Evolutionary conservation across 345 rosid genomes (phyloP), one percentile per base, ranked within the genome.

Genomic region (Acer yangbiense): DNA sequence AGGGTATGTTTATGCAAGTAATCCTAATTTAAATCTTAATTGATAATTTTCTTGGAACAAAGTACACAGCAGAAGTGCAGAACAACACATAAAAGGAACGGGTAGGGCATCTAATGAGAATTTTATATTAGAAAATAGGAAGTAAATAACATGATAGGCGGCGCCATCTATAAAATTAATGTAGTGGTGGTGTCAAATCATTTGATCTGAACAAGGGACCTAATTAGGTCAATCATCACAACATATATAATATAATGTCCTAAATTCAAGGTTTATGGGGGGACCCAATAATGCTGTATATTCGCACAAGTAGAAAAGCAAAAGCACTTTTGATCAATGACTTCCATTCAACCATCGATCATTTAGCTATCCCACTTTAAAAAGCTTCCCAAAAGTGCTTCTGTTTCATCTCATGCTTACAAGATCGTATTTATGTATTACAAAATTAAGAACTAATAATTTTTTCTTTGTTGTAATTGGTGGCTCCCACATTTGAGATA

Each of bases 151-250:
- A 16, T 35, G 43, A 65, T 52, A 65, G 72, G 71, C 61, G 75
- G 60, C 75, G 65, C 72, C 76, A 74, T 74, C 16, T 2, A 48
- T 69, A 21, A 74, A 61, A 9, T 2, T 39, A 25, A 55, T 68
- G 0, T 29, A 29, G 81, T 81, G 81, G 69, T 68, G 82, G 46
- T 68, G 82, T 81, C 87, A 78, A 65, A 67, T 81, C 81, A 60
- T 65, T 76, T 79, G 62, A 74, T 68, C 57, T 60, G 17, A 46
- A 48, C 25, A 78, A 44, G 48, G 32, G 64, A 71, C 78, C 79
- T 62, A 71, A 43, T 43, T 35, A 35, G 39, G 39, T 35, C 39
- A 35, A 4, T 35, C 39, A 35, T 35, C 39, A 35, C 39, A 35
- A 35, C 39, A 35, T 35, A 35, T 35, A 35, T 4, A 35, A 35